Evolutionary conservation across 2,329 filamentous ascomycete genomes (phyloP), one percentile per base, ranked within the genome.

Genomic region (Aspergillus sojae): DNA sequence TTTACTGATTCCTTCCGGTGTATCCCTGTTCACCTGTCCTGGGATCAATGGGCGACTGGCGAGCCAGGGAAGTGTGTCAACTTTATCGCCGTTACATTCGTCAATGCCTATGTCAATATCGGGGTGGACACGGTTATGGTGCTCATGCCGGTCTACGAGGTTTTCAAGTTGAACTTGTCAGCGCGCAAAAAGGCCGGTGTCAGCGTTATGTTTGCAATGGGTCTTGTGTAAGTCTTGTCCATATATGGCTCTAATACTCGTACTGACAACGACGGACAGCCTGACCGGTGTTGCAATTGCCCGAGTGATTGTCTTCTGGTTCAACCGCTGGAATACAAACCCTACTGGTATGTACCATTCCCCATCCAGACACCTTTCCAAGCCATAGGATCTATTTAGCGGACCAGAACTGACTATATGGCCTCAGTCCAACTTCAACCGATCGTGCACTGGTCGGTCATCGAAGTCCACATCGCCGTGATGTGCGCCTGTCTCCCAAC

Each of bases 381-480:
- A 6, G 5, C 14, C 5, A 36, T 36, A 16, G 34, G 34, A 36
- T 36, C 12, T 14, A 36, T 36, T 36, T 10, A 14, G 34, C 12
- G 14, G 14, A 36, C 34, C 14, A 6, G 23, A 48, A 23, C 10
- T 30, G 36, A 45, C 36, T 41, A 54, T 7, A 62, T 14, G 14
- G 26, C 43, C 7, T 10, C 54, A 58, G 59, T 65, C 6, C 67
- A 70, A 34, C 57, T 73, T 30, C 68, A 71, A 30, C 70, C 72
- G 4, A 65, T 73, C 16, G 67, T 70, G 28, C 68, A 71, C 61
- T 74, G 72, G 72, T 72, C 71, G 6, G 66, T 73, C 34, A 72
- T 74, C 54, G 72, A 74, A 62, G 60, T 62, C 39, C 69, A 72
- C 32, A 72, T 74, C 46, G 66, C 71, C 16, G 59, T 74, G n/a